Conservation (phyloP, 228 moss, liverwort and hornwort species). For the Sphagnum magellanicum region DNA sequence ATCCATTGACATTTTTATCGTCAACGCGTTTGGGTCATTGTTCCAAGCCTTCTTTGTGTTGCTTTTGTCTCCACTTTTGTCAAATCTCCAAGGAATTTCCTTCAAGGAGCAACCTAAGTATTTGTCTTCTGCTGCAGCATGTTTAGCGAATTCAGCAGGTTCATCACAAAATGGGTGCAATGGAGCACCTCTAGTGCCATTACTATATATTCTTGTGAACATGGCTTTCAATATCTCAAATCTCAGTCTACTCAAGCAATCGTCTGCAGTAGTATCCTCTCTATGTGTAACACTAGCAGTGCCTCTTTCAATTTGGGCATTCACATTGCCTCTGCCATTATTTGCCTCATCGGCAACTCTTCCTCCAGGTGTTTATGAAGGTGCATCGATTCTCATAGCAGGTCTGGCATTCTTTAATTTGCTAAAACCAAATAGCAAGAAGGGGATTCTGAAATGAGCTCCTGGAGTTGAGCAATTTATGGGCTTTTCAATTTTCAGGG, state of each 20-base stretch:
- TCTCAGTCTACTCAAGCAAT: constrained; percentile 72
- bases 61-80: constrained; percentile 65
- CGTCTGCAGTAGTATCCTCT: constrained; percentile 85
- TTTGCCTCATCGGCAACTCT: constrained; percentile 58
- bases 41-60: constrained; percentile 83
- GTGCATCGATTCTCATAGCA: constrained; percentile 57
- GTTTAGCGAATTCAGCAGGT: constrained; percentile 64
- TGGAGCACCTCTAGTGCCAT: constrained; percentile 73
- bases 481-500: too few relatives aligned
- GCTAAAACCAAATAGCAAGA: constrained; percentile 16
- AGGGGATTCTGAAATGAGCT: not conserved
- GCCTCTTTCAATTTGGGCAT: constrained; percentile 75
- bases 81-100: constrained; percentile 64
- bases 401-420: constrained; percentile 70
- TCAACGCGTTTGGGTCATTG: constrained; percentile 75
- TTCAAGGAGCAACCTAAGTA: constrained; percentile 52
- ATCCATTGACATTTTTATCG: constrained; percentile 82
- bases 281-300: constrained; percentile 65
- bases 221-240: constrained; percentile 64
- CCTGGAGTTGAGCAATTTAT: too few relatives aligned
- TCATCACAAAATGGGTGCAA: constrained; percentile 60
- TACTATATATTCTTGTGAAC: constrained; percentile 61
- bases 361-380: constrained; percentile 49
- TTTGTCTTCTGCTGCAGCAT: constrained; percentile 64
- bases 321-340: constrained; percentile 79